phyloP scores from a whole-genome alignment of 345 rosid species.

The Lagerstroemia speciosa region DNA sequence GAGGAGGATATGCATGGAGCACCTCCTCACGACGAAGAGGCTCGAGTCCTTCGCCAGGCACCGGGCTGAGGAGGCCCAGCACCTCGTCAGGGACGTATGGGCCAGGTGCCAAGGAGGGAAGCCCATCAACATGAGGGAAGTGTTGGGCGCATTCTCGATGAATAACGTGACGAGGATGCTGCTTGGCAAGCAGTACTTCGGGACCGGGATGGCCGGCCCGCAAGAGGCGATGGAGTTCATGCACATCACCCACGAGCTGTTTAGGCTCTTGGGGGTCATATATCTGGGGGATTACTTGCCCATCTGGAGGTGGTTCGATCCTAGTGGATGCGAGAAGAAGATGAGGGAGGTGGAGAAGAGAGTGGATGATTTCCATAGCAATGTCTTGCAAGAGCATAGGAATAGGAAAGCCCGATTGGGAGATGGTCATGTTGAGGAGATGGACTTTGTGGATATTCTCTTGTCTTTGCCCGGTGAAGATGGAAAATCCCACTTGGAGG shows the following conservation, averaged over 20 bases:
- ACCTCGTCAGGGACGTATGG: conserved; percentile 34
- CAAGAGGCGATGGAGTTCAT: conserved; percentile 76
- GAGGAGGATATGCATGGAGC: conserved; percentile 71
- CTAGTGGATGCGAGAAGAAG: conserved; percentile 59
- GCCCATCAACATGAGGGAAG: conserved; percentile 58
- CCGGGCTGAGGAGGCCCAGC: conserved; percentile 41
- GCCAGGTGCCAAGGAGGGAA: conserved; percentile 17
- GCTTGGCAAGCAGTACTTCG: conserved; percentile 71
- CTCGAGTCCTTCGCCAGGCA: conserved; percentile 39
- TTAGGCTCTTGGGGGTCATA: conserved; percentile 62
- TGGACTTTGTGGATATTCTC: conserved; percentile 84
- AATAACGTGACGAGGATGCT: conserved; percentile 90
- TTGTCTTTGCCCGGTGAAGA: conserved; percentile 69
- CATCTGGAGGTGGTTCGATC: conserved; percentile 90
- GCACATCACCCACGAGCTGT: conserved; percentile 69
- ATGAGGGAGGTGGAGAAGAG: conserved; percentile 85
- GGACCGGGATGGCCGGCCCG: conserved; percentile 49
- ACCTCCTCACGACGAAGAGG: conserved; percentile 39
- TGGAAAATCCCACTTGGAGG: conserved; percentile 62
- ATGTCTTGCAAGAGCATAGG: conserved; percentile 61
- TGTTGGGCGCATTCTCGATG: conserved; percentile 79
- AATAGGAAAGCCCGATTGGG: conserved; percentile 13
- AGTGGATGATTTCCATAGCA: conserved; percentile 77
- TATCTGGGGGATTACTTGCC: conserved; percentile 89
- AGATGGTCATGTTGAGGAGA: conserved; percentile 9